Evolutionary conservation across 352 stramenopile genomes (phyloP), one percentile per base, ranked within the genome.

Genomic region (Phytophthora vignae): DNA sequence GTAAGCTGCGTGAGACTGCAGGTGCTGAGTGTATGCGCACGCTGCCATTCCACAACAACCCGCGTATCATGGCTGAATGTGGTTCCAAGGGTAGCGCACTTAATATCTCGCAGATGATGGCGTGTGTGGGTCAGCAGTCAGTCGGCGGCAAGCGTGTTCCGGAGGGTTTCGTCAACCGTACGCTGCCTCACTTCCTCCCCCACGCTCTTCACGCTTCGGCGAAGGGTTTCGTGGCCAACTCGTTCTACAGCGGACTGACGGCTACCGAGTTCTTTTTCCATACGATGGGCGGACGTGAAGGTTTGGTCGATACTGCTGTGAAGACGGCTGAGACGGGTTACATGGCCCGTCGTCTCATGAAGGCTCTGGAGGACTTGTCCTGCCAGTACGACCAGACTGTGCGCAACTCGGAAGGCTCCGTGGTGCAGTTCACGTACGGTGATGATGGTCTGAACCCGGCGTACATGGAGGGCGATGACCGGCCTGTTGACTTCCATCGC

Each of bases 91-190:
- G 98, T 59, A 99, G 93, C 79, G 90, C 96, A 7, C 77, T 99
- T 2, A 99, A 99, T 78, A 99, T 99, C 71, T 99, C 96, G n/a
- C 98, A 99, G 82, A 99, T 99, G 98, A 99, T 99, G 68, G 97
- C 98, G 21, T 99, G 98, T 86, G 95, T 99, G 27, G 98, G 98
- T 4, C 98, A 99, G 85, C 98, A 99, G 79, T 98, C 95, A 33
- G 98, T 99, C 12, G 97, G 97, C 55, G 98, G 98, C 66, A 99
- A 98, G 79, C 97, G 98, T 71, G 99, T 99, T 48, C 93, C 98
- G 38, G 95, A 99, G 80, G 98, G 98, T 8, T 99, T 99, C 77
- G 97, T 99, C 14, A 98, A 99, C 75, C 86, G 98, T 33, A 99
- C 98, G 14, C 84, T 99, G 27, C 98, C 98, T 14, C 97, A 99